Conservation (phyloP, 257 asterid species). For the Coffea canephora region DNA sequence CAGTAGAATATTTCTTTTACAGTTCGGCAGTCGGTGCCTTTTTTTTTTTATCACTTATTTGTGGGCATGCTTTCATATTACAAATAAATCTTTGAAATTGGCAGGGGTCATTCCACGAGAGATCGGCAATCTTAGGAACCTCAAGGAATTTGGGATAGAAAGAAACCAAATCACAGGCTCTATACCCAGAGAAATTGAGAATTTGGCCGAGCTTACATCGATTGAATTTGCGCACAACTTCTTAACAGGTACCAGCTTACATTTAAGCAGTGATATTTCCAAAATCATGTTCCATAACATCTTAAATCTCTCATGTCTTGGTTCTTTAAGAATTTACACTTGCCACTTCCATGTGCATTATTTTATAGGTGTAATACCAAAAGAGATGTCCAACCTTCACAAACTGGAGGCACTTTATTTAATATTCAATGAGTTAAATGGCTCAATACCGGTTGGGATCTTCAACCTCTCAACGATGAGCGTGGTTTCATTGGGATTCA, state of each 20-base stretch:
- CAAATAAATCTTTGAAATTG: neutral
- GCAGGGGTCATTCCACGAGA: neutral
- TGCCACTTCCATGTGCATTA: neutral
- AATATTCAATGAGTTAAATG: conserved; percentile 16
- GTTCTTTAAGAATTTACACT: neutral
- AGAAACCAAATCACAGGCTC: too few species aligned
- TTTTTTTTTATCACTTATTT: too few species aligned
- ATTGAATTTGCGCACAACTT: neutral
- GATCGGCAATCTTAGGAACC: neutral
- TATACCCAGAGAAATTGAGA: too few species aligned
- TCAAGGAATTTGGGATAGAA: too few species aligned
- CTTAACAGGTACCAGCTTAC: neutral
- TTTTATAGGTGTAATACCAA: neutral
- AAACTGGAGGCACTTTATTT: neutral
- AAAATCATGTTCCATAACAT: too few species aligned
- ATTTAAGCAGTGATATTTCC: too few species aligned
- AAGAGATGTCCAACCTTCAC: neutral
- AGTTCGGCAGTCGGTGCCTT: neutral
- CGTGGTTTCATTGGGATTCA: neutral
- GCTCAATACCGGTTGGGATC: conserved; percentile 22
- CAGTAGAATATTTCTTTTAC: neutral
- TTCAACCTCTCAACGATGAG: neutral
- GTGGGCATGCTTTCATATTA: too few species aligned
- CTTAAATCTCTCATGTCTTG: too few species aligned
- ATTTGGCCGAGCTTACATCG: neutral